Evolutionary conservation across 83 land plant species (phyloP), one percentile per base, ranked within the genome.

Genomic region (Diphasiastrum complanatum): DNA sequence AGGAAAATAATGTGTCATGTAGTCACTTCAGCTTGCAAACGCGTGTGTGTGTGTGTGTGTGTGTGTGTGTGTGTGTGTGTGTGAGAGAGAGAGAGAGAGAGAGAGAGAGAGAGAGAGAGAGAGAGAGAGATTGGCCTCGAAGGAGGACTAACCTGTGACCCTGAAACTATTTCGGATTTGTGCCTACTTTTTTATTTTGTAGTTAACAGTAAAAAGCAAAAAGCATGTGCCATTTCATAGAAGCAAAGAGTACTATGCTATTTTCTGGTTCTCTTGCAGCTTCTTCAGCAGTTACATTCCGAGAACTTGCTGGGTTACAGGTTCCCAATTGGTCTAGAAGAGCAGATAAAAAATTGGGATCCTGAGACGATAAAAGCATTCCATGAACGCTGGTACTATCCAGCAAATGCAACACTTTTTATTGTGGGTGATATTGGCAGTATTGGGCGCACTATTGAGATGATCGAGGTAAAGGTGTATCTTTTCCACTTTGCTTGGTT

Each of bases 301-400:
- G 99, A 95, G 69, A 95, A 95, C 64, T 82, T 90, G 75, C 68
- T 95, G 57, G 89, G 99, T 45, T 86, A 76, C 65, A 79, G 99
- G 35, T 95, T 95, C 49, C 99, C 99, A 0, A 95, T 95, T 75
- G 99, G 99, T 40, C 59, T 89, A 40, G 99, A 95, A 61, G 99
- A 95, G 65, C 99, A 95, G 67, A 93, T 93, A 35, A 82, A 95
- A 78, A 84, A 90, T 29, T 95, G 99, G 99, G 99, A 95, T 66
- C 79, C 76, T 26, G 97, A 95, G 30, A 87, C 81, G 53, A 89
- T 95, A 46, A 83, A 72, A 50, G 85, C 72, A 45, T 95, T 95
- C 43, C 97, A 95, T 79, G 99, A 95, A 55, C 88, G 99, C 22
- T 95, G 99, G 99, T 95, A 95, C 57, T 90, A 81, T 63, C 99